Evolutionary conservation across 1,284 basidiomycete genomes (phyloP), one percentile per base, ranked within the genome.

Genomic region (Melampsora americana): DNA sequence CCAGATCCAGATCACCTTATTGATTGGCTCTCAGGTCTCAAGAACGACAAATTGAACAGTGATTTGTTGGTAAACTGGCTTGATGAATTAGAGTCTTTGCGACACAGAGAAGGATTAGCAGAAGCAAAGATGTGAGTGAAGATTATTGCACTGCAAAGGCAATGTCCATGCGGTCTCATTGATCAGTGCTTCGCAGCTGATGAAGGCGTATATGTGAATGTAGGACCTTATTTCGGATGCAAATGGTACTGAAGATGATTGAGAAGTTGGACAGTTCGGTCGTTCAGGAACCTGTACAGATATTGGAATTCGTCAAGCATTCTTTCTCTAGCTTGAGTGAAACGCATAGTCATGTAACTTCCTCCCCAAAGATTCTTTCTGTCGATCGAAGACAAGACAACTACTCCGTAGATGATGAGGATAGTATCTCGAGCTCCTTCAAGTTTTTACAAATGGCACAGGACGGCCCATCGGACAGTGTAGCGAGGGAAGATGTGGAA

Each of bases 51-150:
- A n/a, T 44, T 74, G 26, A 48, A 66, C 14, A 64, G 62, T 53
- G 28, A 39, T 3, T 5, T 74, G 7, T 56, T 74, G n/a, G 14
- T 56, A 23, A 44, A 20, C 11, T 74, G 71, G 62, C 53, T 74
- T 18, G 39, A 66, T 28, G 71, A 74, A 42, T 42, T 74, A 14
- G 46, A 66, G 18, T 28, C 59, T 35, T 35, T 74, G n/a, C 62
- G 65, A 39, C 35, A 12, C 53, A 62, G 42, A 26, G 16, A 62
- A 23, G 71, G 65, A 11, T 61, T 67, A 46, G n/a, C 35, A 42
- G 64, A 74, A 67, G 71, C 71, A 32, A 66, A 67, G 50, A 74
- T 74, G 71, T 74, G 35, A 60, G 65, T 56, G 26, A 23, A n/a
- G 11, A 39, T 44, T 26, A 12, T 14, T 66, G 9, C 26, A 23